Conservation (phyloP, 176 grass and related monocot species). For the Phoenix roebelenii region DNA sequence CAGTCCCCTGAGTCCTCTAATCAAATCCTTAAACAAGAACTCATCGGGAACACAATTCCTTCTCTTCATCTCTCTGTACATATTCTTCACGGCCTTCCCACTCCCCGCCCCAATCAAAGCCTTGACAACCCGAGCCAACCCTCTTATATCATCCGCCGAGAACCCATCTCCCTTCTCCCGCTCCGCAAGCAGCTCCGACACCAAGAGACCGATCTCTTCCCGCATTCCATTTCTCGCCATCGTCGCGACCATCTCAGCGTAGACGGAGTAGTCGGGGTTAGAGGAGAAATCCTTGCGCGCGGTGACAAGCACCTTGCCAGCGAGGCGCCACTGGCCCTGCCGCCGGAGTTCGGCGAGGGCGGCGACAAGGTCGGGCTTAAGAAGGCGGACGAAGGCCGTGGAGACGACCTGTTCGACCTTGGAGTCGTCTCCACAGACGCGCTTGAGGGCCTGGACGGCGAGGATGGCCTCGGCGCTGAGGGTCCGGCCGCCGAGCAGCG, state of each 20-base stretch:
- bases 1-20: slow-evolving; percentile 48
- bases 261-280: slow-evolving; percentile 49
- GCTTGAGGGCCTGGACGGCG: too few species aligned
- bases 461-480: slow-evolving; percentile 52
- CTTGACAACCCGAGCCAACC: slow-evolving; percentile 53
- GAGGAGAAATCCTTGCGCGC: slow-evolving; percentile 59
- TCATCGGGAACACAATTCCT: slow-evolving; percentile 40
- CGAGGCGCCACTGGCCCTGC: slow-evolving; percentile 61
- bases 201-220: slow-evolving; percentile 47
- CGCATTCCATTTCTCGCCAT: slow-evolving; percentile 14
- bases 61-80: slow-evolving; percentile 56
- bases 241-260: slow-evolving; percentile 61
- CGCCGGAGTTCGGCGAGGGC: slow-evolving; percentile 81
- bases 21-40: slow-evolving; percentile 55
- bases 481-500: slow-evolving; percentile 70
- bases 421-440: too few species aligned
- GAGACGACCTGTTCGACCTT: slow-evolving; percentile 18
- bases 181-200: slow-evolving; percentile 62
- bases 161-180: slow-evolving; percentile 43
- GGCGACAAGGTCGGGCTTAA: slow-evolving; percentile 59
- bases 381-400: slow-evolving; percentile 43
- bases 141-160: slow-evolving; percentile 35
- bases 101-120: slow-evolving; percentile 51
- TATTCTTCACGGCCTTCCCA: slow-evolving; percentile 6
- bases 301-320: slow-evolving; percentile 48